A percentile compares a stretch with the other conserved stretches of the same genome.
These are phyloP conservation scores for Phaeosphaeria sp. DNA, from an alignment of 2,329 filamentous ascomycete species.

Conservation along the genomic window DNA sequence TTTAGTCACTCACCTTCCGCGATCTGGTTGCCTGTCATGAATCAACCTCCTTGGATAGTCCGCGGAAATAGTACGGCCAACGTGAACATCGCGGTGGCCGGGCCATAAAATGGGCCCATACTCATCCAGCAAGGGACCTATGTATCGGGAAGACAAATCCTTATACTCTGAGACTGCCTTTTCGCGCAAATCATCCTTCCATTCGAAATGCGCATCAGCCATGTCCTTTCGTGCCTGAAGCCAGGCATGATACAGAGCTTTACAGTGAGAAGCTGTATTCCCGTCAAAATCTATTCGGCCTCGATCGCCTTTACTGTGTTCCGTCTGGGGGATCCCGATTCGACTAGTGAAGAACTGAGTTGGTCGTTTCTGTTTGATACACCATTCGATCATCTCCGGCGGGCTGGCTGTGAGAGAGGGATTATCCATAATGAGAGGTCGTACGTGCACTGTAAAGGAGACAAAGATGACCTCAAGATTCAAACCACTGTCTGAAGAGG, in stretches of 20 bases:
- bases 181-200: neutral
- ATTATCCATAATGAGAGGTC: neutral
- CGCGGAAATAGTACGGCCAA: no score
- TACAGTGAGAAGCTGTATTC: neutral
- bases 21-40: neutral
- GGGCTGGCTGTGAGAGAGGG: neutral
- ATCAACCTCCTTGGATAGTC: neutral
- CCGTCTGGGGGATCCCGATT: neutral
- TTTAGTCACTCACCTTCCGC: neutral
- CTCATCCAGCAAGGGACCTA: neutral
- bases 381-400: neutral
- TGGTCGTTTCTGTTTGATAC: neutral
- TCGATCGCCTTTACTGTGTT: neutral
- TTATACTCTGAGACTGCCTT: neutral
- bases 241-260: neutral
- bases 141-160: neutral
- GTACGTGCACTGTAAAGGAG: neutral
- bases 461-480: neutral
- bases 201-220: neutral
- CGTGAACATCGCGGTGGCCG: neutral
- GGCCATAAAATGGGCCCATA: neutral
- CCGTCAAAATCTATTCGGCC: neutral
- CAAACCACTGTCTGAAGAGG: neutral
- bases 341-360: neutral
- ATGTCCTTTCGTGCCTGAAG: neutral